A percentile compares a stretch with the other conserved stretches of the same genome.
Conservation (phyloP, 768 basidiomycete species). For the Termitomyces heimii region DNA sequence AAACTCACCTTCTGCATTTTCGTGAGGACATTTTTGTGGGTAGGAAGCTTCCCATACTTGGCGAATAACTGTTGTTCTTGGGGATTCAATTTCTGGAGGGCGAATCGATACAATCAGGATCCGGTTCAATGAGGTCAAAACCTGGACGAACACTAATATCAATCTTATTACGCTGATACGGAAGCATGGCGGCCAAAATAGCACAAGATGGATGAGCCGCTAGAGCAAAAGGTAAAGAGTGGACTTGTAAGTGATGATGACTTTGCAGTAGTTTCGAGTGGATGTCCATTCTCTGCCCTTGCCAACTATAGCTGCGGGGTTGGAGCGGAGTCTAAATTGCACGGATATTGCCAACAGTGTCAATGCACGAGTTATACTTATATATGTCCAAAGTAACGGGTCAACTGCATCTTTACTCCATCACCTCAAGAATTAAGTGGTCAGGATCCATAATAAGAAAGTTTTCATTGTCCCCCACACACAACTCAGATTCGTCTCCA, state of each 20-base stretch:
- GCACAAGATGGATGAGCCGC: constrained; percentile 22
- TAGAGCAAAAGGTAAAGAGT: constrained; percentile 13
- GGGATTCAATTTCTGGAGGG: constrained; percentile 64
- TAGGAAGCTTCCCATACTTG: constrained; percentile 91
- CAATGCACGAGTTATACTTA: neutral
- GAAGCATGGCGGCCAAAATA: constrained; percentile 49
- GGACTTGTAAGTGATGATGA: constrained; percentile 11
- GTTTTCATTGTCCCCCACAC: constrained; percentile 1
- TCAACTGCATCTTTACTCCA: neutral
- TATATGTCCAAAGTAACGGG: constrained; percentile 8
- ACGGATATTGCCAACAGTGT: constrained; percentile 3
- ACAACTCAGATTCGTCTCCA: neutral
- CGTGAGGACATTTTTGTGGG: constrained; percentile 86
- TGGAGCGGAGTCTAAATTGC: constrained; percentile 22
- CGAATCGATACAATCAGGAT: constrained; percentile 19
- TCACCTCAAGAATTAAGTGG: neutral
- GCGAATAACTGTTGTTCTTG: constrained; percentile 94
- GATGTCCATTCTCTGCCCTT: constrained; percentile 12
- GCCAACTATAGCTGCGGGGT: constrained; percentile 20
- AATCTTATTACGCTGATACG: constrained; percentile 83
- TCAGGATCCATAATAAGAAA: constrained; percentile 10
- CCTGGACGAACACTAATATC: constrained; percentile 76
- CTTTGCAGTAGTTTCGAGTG: constrained; percentile 14
- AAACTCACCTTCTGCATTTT: constrained; percentile 89
- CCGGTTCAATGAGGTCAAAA: neutral